Base-by-base conservation (phyloP, 2,329 filamentous ascomycete genomes). In the Paraphoma sp. region DNA sequence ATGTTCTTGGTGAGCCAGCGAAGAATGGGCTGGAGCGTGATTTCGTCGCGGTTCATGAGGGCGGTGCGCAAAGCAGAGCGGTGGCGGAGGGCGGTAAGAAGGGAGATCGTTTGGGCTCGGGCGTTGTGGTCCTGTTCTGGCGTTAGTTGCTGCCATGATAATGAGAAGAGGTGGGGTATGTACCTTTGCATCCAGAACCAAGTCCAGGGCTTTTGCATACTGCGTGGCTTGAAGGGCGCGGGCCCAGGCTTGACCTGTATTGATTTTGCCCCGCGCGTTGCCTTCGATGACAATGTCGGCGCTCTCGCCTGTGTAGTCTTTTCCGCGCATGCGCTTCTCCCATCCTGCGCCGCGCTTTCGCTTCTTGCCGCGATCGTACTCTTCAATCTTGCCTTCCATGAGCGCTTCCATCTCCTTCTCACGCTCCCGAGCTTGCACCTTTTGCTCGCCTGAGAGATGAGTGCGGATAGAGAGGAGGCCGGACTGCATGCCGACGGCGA, bases 401-500 rank as follows among this genome's bases (percentile, higher is more conserved):
- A 96, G 81, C 2, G 92, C 90, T 62, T 90, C 82, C 92, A 96
- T 96, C 76, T 92, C 91, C 80, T 90, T 91, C 72, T 91, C 89
- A 48, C 89, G 87, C 76, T 94, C 90, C 28, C 86, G 84, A 67
- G 92, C 90, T 61, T 87, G 87, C 23, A 87, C 83, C 53, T 94
- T 94, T 69, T 96, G 91, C 51, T 90, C 83, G 5, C 92, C 92
- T 0, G 90, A 92, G 11, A 96, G 84, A n/a, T 93, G 88, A 1
- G 94, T 98, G 72, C 91, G 90, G 69, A 98, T 85, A 29, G 91
- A 96, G 10, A 99, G 83, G n/a, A 97, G 86, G 45, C 95, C 95
- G 2, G 91, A 96, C 70, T 95, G 89, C 88, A 98, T 94, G 75
- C 94, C 95, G 1, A 99, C 95, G 4, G 91, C 93, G 50, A 99